phyloP scores from a whole-genome alignment of 2,329 filamentous ascomycete genomes.

The Colletotrichum tofieldiae region DNA sequence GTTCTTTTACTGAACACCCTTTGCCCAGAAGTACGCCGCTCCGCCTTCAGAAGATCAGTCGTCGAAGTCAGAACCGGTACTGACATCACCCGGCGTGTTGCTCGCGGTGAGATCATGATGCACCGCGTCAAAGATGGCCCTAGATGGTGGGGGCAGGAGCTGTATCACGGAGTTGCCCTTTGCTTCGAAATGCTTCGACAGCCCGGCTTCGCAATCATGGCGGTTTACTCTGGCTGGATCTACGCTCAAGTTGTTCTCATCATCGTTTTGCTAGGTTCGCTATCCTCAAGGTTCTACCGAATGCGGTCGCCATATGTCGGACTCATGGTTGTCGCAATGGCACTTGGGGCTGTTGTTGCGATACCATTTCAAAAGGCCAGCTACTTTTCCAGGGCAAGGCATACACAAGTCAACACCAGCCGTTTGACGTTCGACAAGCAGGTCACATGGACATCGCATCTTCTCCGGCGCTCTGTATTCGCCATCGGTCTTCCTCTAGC shows the following conservation, averaged over 20 bases:
- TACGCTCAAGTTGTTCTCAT: constrained; percentile 83
- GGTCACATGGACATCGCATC: constrained; percentile 80
- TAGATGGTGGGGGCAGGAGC: constrained; percentile 83
- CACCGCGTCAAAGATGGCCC: constrained; percentile 81
- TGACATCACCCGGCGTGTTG: constrained; percentile 71
- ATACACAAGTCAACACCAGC: constrained; percentile 72
- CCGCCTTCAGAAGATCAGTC: constrained; percentile 78
- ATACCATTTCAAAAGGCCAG: constrained; percentile 83
- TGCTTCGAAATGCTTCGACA: constrained; percentile 81
- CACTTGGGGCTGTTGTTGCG: constrained; percentile 78
- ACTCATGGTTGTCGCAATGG: constrained; percentile 75
- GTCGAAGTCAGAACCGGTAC: constrained; percentile 72
- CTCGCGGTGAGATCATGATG: constrained; percentile 83
- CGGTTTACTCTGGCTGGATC: constrained; percentile 83
- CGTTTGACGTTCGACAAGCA: constrained; percentile 77
- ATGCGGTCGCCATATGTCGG: constrained; percentile 77
- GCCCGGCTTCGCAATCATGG: constrained; percentile 80
- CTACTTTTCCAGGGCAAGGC: constrained; percentile 76
- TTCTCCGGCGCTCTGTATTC: constrained; percentile 78
- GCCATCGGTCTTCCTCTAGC: constrained; percentile 77
- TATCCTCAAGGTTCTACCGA: constrained; percentile 79
- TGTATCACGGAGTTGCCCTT: constrained; percentile 78
- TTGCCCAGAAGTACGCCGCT: constrained; percentile 80
- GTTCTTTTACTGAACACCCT: constrained; percentile 80
- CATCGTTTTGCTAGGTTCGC: constrained; percentile 79